phyloP scores from a whole-genome alignment of 2,329 filamentous ascomycete genomes.

The Ophiostoma himal-ulmi region DNA sequence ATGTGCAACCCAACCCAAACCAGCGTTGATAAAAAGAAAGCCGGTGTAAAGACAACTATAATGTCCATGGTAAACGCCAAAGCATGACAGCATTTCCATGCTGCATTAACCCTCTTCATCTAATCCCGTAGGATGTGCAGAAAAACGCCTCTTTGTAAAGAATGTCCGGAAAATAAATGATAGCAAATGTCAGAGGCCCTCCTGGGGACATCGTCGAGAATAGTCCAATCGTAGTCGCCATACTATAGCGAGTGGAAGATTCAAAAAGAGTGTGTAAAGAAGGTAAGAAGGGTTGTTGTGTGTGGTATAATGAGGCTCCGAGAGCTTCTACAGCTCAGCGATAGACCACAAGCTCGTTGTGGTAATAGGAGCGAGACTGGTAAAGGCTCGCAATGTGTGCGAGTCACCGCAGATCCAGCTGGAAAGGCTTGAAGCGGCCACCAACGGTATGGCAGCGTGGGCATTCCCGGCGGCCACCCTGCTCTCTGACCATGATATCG shows the following conservation, averaged over 20 bases:
- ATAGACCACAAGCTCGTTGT: neutral
- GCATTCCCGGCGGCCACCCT: conserved; percentile 69
- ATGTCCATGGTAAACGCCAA: neutral
- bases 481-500: conserved; percentile 69
- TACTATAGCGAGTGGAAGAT: neutral
- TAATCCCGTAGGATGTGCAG: neutral
- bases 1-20: neutral
- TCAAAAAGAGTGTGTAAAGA: neutral
- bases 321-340: neutral
- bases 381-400: conserved; percentile 11
- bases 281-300: neutral
- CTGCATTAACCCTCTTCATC: neutral
- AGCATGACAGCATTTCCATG: neutral
- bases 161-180: neutral
- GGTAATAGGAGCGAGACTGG: neutral
- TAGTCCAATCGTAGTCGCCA: neutral
- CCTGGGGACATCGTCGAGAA: neutral
- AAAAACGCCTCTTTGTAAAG: conserved; percentile 10
- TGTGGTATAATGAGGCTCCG: neutral
- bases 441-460: conserved; percentile 74
- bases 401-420: conserved; percentile 66
- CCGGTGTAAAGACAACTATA: neutral
- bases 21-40: neutral
- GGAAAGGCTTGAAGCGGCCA: conserved; percentile 76
- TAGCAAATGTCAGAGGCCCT: neutral